These are phyloP conservation scores for Panaeolus cyanescens DNA, from an alignment of 768 basidiomycete species.

Conservation along the genomic window DNA sequence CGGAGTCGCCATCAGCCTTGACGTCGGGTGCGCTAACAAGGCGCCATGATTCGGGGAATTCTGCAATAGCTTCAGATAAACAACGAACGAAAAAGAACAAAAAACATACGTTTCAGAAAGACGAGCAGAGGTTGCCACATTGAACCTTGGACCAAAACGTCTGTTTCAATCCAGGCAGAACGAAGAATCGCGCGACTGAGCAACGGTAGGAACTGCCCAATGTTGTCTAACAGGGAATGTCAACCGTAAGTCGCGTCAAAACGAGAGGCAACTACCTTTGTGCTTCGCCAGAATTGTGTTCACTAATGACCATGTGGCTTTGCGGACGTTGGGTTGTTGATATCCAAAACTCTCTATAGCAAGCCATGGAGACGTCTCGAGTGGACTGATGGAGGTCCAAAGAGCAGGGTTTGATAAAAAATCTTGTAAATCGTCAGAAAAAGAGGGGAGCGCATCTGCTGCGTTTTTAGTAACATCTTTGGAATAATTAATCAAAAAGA, in stretches of 20 bases:
- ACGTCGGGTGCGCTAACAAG: constrained; percentile 28
- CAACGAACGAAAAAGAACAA: not conserved
- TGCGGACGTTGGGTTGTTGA: constrained; percentile 71
- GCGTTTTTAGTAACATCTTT: not conserved
- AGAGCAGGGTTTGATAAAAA: constrained; percentile 52
- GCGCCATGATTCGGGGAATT: constrained; percentile 67
- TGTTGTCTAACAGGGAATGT: constrained; percentile 11
- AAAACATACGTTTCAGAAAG: constrained; percentile 66
- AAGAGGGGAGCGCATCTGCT: constrained; percentile 18
- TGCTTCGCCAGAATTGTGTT: constrained; percentile 42
- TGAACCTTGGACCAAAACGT: constrained; percentile 60
- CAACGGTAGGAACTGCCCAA: constrained; percentile 37
- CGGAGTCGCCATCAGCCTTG: constrained; percentile 33
- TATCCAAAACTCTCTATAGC: constrained; percentile 54
- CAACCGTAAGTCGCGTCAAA: not conserved
- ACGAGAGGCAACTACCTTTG: constrained; percentile 39
- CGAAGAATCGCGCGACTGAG: constrained; percentile 63
- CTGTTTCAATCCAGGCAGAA: constrained; percentile 72
- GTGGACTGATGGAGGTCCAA: constrained; percentile 61
- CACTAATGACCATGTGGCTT: constrained; percentile 66
- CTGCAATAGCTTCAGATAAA: constrained; percentile 33
- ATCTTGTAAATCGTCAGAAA: constrained; percentile 32
- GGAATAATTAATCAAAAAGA: constrained; percentile 7
- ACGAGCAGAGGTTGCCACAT: constrained; percentile 75
- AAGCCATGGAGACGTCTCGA: constrained; percentile 41